Evolutionary conservation across 2,329 filamentous ascomycete species (phyloP).

Genomic region (Albifimbria verrucaria): DNA sequence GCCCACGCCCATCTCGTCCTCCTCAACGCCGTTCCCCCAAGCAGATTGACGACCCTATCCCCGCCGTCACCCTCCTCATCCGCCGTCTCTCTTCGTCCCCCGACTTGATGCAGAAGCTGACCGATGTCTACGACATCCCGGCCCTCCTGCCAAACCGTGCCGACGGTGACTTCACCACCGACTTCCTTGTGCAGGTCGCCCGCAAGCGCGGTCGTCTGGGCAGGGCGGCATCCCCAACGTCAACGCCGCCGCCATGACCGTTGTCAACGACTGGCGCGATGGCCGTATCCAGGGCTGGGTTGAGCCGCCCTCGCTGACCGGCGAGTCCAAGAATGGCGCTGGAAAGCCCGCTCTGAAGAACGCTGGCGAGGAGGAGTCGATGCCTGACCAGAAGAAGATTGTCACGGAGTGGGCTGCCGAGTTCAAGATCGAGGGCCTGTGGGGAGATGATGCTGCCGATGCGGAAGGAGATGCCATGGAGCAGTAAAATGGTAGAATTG

Average conservation of each 20-base stretch:
- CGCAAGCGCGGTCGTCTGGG: constrained; percentile 87
- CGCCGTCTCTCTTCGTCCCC: constrained; percentile 71
- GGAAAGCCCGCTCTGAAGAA: constrained; percentile 32
- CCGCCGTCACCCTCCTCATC: constrained; percentile 81
- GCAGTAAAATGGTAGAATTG: constrained; percentile 31
- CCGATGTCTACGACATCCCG: constrained; percentile 80
- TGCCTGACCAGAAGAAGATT: constrained; percentile 75
- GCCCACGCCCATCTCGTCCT: constrained; percentile 83
- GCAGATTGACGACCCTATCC: constrained; percentile 89
- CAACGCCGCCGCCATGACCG: constrained; percentile 81
- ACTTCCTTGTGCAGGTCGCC: constrained; percentile 93
- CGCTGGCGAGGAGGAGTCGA: constrained; percentile 40
- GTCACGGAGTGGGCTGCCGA: constrained; percentile 91
- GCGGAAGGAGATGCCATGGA: constrained; percentile 47
- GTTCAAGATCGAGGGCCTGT: constrained; percentile 91
- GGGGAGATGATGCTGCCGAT: constrained; percentile 60
- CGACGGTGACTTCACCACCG: constrained; percentile 74
- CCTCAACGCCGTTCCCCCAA: constrained; percentile 91
- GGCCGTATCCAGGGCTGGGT: constrained; percentile 92
- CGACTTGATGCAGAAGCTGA: constrained; percentile 73
- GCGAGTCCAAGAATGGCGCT: constrained; percentile 35
- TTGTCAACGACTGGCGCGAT: constrained; percentile 96
- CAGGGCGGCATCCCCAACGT: constrained; percentile 89
- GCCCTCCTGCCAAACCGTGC: constrained; percentile 65
- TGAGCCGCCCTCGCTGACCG: constrained; percentile 66